These are phyloP conservation scores for Euphorbia peplus DNA, from an alignment of 345 rosid genomes.

Conservation along the genomic window DNA sequence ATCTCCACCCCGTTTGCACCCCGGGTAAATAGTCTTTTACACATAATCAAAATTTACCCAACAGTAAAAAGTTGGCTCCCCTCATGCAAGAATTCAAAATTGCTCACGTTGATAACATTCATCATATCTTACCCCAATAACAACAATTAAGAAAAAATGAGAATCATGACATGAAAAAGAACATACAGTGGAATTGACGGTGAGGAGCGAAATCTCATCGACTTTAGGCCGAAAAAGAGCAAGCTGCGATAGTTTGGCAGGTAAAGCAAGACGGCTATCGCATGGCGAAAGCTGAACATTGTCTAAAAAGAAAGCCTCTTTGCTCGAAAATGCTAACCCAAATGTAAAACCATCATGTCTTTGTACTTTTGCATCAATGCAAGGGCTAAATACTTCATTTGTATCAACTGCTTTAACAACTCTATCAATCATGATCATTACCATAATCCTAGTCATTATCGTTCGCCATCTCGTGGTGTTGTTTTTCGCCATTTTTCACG, in stretches of 20 bases:
- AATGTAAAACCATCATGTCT: conserved; percentile 75
- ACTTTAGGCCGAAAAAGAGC: conserved; percentile 76
- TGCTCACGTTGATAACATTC: too few species aligned
- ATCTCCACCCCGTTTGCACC: too few species aligned
- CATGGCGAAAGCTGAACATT: conserved; percentile 85
- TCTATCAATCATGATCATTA: conserved; percentile 18
- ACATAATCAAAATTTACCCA: too few species aligned
- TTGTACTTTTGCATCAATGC: conserved; percentile 57
- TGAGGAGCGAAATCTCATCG: conserved; percentile 83
- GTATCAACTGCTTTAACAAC: conserved; percentile 45
- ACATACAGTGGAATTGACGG: conserved; percentile 40
- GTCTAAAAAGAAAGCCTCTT: conserved; percentile 56
- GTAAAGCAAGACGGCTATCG: conserved; percentile 62
- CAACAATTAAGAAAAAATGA: too few species aligned
- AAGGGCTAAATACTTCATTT: conserved; percentile 59
- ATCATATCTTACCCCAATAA: too few species aligned
- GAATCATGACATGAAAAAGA: not conserved
- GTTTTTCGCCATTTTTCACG: conserved; percentile 10
- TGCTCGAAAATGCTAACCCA: conserved; percentile 64
- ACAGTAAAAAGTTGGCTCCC: too few species aligned
- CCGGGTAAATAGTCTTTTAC: too few species aligned
- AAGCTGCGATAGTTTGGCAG: conserved; percentile 46
- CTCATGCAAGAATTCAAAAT: too few species aligned
- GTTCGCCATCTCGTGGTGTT: conserved; percentile 2
- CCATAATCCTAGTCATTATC: conserved; percentile 1